Conservation (phyloP, 2,329 filamentous ascomycete species). For the Calonectria hongkongensis region DNA sequence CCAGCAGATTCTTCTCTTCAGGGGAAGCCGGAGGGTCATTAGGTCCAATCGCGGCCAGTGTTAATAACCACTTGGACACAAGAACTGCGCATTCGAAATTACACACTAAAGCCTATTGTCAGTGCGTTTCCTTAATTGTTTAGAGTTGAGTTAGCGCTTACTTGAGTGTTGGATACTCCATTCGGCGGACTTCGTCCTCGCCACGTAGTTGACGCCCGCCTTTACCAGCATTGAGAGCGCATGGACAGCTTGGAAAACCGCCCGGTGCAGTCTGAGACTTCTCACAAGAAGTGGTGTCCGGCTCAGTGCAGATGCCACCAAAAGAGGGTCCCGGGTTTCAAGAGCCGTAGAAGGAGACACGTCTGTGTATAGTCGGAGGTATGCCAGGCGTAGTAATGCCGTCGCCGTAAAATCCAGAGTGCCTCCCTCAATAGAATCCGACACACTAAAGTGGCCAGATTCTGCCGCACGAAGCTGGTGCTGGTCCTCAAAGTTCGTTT, state of each 20-base stretch:
- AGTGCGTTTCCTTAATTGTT: conserved; percentile 38
- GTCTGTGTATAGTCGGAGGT: conserved; percentile 80
- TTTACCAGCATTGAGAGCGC: conserved; percentile 81
- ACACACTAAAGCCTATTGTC: conserved; percentile 64
- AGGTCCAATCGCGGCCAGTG: conserved; percentile 70
- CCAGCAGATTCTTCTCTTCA: conserved; percentile 73
- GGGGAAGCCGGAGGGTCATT: conserved; percentile 68
- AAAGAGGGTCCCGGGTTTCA: conserved; percentile 77
- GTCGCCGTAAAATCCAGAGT: conserved; percentile 81
- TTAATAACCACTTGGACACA: conserved; percentile 77
- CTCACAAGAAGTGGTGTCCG: conserved; percentile 75
- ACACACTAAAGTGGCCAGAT: conserved; percentile 65
- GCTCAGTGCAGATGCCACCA: conserved; percentile 77
- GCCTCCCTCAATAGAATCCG: conserved; percentile 73
- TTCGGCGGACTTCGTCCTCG: conserved; percentile 75
- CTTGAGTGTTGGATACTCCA: conserved; percentile 79
- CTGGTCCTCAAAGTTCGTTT: conserved; percentile 74
- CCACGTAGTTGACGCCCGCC: conserved; percentile 77
- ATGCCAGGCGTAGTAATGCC: conserved; percentile 75
- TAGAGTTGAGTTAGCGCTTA: conserved; percentile 60
- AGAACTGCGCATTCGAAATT: conserved; percentile 78
- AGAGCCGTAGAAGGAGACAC: conserved; percentile 77
- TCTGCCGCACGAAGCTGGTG: conserved; percentile 71
- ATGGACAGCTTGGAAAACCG: conserved; percentile 81
- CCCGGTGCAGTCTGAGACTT: conserved; percentile 76